Conservation (phyloP, 176 grass and related monocot species). For the Aegilops bicornis region DNA sequence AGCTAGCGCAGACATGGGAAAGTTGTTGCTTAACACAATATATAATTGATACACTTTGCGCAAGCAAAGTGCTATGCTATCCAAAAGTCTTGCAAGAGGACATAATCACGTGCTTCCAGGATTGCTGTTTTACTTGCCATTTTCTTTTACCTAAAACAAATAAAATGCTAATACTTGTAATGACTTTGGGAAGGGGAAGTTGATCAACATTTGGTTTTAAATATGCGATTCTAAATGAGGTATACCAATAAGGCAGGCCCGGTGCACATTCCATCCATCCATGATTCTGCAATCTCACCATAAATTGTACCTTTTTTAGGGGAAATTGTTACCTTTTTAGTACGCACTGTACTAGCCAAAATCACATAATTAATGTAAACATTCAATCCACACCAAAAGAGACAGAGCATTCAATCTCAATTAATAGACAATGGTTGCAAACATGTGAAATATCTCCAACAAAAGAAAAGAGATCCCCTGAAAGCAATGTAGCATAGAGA, state of each 20-base stretch:
- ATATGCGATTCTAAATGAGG: background rate
- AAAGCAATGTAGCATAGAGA: slow-evolving; percentile 15
- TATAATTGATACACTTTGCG: background rate
- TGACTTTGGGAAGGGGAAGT: too few relatives aligned
- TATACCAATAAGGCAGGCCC: background rate
- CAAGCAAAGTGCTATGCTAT: background rate
- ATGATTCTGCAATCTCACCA: background rate
- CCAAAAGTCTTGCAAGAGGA: background rate
- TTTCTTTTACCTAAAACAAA: too few relatives aligned
- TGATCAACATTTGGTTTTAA: background rate
- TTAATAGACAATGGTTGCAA: background rate
- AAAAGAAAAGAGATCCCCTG: slow-evolving; percentile 4
- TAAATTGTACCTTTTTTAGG: background rate
- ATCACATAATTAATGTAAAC: background rate
- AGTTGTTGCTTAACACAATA: slow-evolving; percentile 15
- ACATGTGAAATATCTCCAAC: background rate
- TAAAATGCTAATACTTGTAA: too few relatives aligned
- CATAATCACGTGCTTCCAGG: slow-evolving; percentile 19
- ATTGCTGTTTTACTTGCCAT: background rate
- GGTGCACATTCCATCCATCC: background rate
- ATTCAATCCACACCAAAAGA: background rate
- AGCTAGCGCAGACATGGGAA: slow-evolving; percentile 16
- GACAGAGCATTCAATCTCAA: background rate
- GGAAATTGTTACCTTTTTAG: background rate
- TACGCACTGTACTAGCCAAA: background rate